Conservation (phyloP, 2,329 filamentous ascomycete species). For the Karstenula rhodostoma region DNA sequence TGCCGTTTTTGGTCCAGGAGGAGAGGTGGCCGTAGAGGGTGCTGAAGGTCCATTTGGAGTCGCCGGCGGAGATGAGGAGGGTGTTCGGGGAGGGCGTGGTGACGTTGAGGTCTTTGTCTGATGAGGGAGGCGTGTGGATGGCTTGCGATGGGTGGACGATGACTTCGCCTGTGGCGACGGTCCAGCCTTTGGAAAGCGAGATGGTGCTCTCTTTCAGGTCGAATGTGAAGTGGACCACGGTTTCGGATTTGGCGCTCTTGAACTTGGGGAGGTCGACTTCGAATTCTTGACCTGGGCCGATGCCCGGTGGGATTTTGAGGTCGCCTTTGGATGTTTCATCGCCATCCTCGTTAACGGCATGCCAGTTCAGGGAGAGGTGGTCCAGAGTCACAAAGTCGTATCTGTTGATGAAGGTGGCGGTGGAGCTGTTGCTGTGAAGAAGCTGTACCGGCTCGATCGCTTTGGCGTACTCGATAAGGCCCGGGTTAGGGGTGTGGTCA, state of each 20-base stretch:
- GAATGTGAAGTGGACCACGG: conserved; percentile 40
- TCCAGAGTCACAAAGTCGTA: conserved; percentile 51
- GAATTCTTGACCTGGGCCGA: conserved; percentile 38
- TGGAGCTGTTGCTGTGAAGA: conserved; percentile 28
- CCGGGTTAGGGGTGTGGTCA: conserved; percentile 52
- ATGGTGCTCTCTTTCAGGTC: conserved; percentile 39
- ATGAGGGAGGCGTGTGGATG: conserved; percentile 44
- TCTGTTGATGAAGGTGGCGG: conserved; percentile 42
- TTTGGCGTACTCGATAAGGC: conserved; percentile 54
- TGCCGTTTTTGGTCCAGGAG: conserved; percentile 38
- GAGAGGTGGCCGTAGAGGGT: conserved; percentile 58
- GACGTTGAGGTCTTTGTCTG: conserved; percentile 51
- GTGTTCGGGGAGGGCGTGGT: conserved; percentile 26
- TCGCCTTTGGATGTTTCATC: conserved; percentile 7
- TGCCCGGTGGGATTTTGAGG: conserved; percentile 34
- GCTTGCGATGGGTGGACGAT: conserved; percentile 23
- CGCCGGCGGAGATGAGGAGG: conserved; percentile 29
- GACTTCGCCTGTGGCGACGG: conserved; percentile 46
- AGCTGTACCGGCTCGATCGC: conserved; percentile 54
- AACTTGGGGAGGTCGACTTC: conserved; percentile 34
- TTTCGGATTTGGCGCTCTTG: conserved; percentile 21
- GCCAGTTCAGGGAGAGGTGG: conserved; percentile 38
- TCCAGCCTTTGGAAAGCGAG: conserved; percentile 11
- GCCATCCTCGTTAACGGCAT: conserved; percentile 7
- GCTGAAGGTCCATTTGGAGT: conserved; percentile 58